Evolutionary conservation across 1,284 basidiomycete genomes (phyloP).

Genomic region (Apiotrichum siamense): DNA sequence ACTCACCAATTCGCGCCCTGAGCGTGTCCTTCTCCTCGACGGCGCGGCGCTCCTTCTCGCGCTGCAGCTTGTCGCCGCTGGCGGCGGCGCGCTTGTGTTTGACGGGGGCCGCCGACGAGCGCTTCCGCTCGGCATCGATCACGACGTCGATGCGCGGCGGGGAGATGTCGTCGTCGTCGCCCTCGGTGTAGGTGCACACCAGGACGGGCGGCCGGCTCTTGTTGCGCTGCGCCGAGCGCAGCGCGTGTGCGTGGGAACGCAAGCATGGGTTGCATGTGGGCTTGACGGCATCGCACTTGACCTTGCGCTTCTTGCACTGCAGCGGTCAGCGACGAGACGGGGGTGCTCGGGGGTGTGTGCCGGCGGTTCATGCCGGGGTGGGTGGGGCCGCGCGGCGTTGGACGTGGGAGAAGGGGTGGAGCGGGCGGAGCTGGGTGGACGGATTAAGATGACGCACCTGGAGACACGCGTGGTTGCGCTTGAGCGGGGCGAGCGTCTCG

Average conservation of each 20-base stretch:
- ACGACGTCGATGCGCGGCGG: not conserved
- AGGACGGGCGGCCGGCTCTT: conserved; percentile 25
- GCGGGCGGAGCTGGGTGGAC: too few relatives aligned
- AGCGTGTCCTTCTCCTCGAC: conserved; percentile 30
- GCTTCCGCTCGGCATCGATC: conserved; percentile 8
- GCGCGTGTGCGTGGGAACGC: conserved; percentile 40
- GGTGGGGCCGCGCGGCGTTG: not conserved
- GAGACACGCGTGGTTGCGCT: conserved; percentile 43
- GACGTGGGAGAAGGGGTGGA: not conserved
- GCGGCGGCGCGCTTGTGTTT: conserved; percentile 8
- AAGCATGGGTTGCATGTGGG: conserved; percentile 41
- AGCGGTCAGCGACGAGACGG: not conserved
- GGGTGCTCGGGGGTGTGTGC: not conserved
- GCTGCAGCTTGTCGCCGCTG: conserved; percentile 8
- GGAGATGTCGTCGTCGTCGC: conserved; percentile 16
- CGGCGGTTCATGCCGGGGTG: too few relatives aligned
- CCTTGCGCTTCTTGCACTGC: conserved; percentile 44
- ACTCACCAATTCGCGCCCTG: conserved; percentile 25
- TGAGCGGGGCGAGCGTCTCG: conserved; percentile 40
- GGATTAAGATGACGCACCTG: conserved; percentile 8
- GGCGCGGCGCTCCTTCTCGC: conserved; percentile 22
- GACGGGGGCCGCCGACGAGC: not conserved
- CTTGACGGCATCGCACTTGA: conserved; percentile 39
- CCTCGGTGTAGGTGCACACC: conserved; percentile 35
- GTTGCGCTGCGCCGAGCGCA: conserved; percentile 37